Base-by-base conservation (phyloP, 1,284 basidiomycete species). In the Schizophyllum amplum region DNA sequence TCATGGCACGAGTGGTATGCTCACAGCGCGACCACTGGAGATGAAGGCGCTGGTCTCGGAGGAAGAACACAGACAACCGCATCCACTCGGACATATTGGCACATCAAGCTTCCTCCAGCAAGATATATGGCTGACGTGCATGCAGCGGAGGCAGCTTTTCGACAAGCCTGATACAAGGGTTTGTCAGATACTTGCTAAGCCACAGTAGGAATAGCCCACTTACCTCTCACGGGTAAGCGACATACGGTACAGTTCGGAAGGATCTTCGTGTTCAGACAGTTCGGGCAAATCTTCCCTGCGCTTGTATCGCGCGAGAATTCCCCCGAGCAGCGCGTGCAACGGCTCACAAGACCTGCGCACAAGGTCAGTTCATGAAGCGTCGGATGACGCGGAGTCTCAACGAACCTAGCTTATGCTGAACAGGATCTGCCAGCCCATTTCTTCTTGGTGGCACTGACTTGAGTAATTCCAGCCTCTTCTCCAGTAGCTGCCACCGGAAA, bases 171-270 rank as follows among this genome's bases (percentile, higher is more conserved):
- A 51, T 33, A 54, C 26, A 22, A 17, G 23, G 47, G 49, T 52
- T 46, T 54, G 1, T 23, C 15, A 25, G 15, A n/a, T 3, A 33
- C 13, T 13, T n/a, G 54, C 15, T 48, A 53, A 20, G 24, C 20
- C 23, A 7, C 17, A 49, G 5, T 6, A 49, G 17, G n/a, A 23
- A n/a, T 5, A n/a, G 17, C 5, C 47, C 5, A 11, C 77, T 50
- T 62, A 85, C 90, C 90, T 79, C 83, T 88, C 57, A 91, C 83
- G 4, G 90, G 87, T 20, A 92, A 75, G 47, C 90, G 79, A 68
- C 91, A 93, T 27, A 91, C 78, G 0, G 86, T 80, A 66, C 90
- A 93, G 1, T 71, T 69, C 0, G 85, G 76, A 64, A 75, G 72
- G 11, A 67, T 69, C 53, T 74, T 72, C 25, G 73, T 68, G 6